These are phyloP conservation scores for Rutidosis leptorrhynchoides DNA, from an alignment of 129 eudicot genomes.

Conservation along the genomic window DNA sequence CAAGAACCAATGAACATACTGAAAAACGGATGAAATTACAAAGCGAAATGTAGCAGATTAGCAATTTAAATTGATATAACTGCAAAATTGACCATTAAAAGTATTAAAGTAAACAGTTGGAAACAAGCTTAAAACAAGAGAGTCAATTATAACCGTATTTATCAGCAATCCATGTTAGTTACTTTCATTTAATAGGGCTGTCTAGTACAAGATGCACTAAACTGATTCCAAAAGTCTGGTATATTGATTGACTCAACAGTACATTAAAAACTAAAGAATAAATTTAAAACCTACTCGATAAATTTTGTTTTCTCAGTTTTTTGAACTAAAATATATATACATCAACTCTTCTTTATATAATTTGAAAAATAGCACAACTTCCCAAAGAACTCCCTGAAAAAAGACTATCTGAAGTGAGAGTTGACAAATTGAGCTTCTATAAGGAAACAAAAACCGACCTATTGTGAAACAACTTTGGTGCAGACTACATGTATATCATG, in stretches of 20 bases:
- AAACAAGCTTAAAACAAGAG: too few relatives aligned
- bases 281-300: not conserved
- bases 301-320: not conserved
- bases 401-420: not conserved
- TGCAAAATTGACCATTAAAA: not conserved
- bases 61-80: not conserved
- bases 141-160: not conserved
- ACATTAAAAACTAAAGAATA: too few relatives aligned
- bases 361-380: not conserved
- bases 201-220: not conserved
- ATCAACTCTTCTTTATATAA: not conserved
- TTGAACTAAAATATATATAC: not conserved
- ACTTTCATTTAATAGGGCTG: not conserved
- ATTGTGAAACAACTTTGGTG: not conserved
- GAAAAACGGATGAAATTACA: conserved; percentile 23
- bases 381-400: not conserved
- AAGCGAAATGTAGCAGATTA: not conserved
- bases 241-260: not conserved
- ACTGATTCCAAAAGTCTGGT: not conserved
- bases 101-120: not conserved
- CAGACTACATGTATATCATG: not conserved
- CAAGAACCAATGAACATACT: conserved; percentile 83
- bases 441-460: not conserved
- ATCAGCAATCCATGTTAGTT: not conserved
- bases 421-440: not conserved